phyloP scores from a whole-genome alignment of 2,329 filamentous ascomycete species.

The Phyllosticta paracitricarpa region DNA sequence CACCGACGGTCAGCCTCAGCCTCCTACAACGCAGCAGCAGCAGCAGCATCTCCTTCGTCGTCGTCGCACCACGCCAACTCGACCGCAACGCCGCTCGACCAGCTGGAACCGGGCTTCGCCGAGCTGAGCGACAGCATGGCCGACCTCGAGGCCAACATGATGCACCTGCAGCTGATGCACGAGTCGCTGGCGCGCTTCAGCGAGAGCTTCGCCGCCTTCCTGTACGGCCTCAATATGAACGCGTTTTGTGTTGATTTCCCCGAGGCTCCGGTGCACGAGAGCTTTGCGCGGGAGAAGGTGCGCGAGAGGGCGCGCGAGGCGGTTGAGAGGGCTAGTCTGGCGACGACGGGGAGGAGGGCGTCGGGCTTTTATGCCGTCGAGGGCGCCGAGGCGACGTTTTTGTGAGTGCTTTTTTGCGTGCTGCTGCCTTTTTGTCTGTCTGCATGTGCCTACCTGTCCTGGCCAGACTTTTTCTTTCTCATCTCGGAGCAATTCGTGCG shows the following conservation, averaged over 20 bases:
- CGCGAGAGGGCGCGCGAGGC: conserved; percentile 36
- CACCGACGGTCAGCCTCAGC: conserved; percentile 30
- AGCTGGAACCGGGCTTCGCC: conserved; percentile 81
- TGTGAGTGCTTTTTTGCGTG: conserved; percentile 43
- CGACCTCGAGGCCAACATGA: conserved; percentile 92
- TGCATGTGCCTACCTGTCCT: neutral
- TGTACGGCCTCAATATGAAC: conserved; percentile 98
- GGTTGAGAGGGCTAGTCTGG: conserved; percentile 1
- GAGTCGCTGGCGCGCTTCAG: conserved; percentile 87
- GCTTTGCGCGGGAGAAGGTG: conserved; percentile 53
- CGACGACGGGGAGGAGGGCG: neutral
- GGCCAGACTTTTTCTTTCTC: neutral
- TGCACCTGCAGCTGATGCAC: conserved; percentile 95
- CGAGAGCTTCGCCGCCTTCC: conserved; percentile 89
- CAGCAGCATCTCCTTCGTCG: too few relatives aligned
- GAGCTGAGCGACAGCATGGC: conserved; percentile 91
- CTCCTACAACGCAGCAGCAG: conserved; percentile 18
- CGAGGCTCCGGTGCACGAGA: conserved; percentile 81
- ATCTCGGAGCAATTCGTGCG: neutral
- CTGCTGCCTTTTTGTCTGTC: neutral
- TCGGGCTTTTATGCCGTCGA: conserved; percentile 11
- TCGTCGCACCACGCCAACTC: conserved; percentile 30
- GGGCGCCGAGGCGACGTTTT: conserved; percentile 70
- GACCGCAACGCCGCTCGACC: conserved; percentile 59
- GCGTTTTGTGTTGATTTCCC: conserved; percentile 97